These are phyloP conservation scores for Carpinus fangiana DNA, from an alignment of 306 rosid species.

Conservation along the genomic window DNA sequence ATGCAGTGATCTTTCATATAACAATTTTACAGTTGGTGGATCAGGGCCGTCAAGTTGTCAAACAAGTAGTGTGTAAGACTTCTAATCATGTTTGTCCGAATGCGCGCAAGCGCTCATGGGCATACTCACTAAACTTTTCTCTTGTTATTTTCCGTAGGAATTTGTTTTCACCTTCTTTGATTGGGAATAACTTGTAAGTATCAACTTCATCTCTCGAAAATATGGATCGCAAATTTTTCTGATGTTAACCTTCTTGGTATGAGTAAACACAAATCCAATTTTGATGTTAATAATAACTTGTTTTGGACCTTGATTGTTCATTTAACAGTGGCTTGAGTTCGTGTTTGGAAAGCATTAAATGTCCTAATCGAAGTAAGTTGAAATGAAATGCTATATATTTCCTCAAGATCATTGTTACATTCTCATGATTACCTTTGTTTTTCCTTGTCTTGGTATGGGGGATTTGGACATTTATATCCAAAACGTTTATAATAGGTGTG, in stretches of 20 bases:
- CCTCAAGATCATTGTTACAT: neutral
- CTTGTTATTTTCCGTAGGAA: slow-evolving; percentile 28
- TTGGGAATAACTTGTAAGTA: slow-evolving; percentile 36
- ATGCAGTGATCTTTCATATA: slow-evolving; percentile 52
- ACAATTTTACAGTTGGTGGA: slow-evolving; percentile 16
- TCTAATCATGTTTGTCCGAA: too few species aligned
- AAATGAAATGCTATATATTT: neutral
- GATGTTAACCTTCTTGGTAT: neutral
- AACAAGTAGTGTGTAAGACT: slow-evolving; percentile 28
- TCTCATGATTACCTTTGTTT: neutral
- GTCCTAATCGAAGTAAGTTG: slow-evolving; percentile 26
- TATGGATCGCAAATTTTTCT: neutral
- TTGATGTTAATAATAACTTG: slow-evolving; percentile 12
- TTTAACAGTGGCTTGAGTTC: slow-evolving; percentile 21
- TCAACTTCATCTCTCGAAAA: neutral
- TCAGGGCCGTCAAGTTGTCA: slow-evolving; percentile 8
- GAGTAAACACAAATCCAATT: neutral
- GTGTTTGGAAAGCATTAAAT: slow-evolving; percentile 21
- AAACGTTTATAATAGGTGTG: too few species aligned
- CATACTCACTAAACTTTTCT: neutral
- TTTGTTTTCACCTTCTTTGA: slow-evolving; percentile 42
- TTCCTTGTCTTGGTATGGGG: neutral
- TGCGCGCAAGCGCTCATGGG: neutral
- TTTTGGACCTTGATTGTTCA: slow-evolving; percentile 7
- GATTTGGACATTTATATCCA: too few species aligned